A percentile compares a stretch with the other conserved stretches of the same genome.
Evolutionary conservation across 129 eudicot genomes (phyloP).

Genomic region (Centrapalus pauciflorus): DNA sequence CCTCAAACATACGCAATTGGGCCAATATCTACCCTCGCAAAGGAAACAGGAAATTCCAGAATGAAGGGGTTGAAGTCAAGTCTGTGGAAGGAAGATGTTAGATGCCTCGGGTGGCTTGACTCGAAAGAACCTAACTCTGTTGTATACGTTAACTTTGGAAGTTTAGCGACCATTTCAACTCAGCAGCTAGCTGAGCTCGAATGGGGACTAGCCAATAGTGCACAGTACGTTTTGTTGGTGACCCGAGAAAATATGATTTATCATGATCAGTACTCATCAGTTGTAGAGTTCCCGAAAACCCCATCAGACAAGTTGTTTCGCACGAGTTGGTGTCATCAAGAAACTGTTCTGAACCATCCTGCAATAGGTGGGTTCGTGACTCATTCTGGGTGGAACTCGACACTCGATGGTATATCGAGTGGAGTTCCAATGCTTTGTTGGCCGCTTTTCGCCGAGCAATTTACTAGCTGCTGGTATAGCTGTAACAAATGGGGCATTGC

Average conservation of each 20-base stretch:
- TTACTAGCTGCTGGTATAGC: background rate
- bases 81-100: background rate
- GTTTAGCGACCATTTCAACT: background rate
- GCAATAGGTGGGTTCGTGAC: too few relatives aligned
- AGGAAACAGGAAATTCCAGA: background rate
- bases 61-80: background rate
- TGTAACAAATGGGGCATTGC: background rate
- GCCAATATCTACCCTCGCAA: background rate
- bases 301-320: background rate
- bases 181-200: background rate
- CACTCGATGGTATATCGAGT: background rate
- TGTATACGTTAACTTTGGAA: too few relatives aligned
- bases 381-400: too few relatives aligned
- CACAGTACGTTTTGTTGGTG: background rate
- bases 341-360: background rate
- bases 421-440: background rate
- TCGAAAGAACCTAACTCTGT: too few relatives aligned
- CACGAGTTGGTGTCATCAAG: background rate
- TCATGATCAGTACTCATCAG: background rate
- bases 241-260: background rate
- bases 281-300: background rate
- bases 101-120: background rate
- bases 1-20: background rate
- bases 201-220: background rate
- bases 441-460: background rate